A percentile compares a stretch with the other conserved stretches of the same genome.
Evolutionary conservation across 176 grass and related monocot species (phyloP).

Genomic region (Aegilops tauschii): DNA sequence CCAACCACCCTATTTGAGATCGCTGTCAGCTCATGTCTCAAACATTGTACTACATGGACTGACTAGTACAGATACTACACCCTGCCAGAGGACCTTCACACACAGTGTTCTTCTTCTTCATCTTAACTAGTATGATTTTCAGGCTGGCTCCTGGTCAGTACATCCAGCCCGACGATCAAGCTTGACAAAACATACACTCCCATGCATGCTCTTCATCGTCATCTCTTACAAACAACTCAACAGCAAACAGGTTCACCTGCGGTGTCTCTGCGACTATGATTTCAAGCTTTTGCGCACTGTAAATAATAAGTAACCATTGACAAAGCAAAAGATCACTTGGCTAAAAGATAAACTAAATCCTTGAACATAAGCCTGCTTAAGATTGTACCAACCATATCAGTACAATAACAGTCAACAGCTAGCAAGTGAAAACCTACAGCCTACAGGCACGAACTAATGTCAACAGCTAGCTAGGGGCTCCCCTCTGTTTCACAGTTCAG

Average conservation of each 20-base stretch:
- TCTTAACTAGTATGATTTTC: too few relatives aligned
- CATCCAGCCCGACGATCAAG: background rate
- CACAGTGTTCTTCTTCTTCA: too few relatives aligned
- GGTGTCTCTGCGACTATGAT: background rate
- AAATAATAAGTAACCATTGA: background rate
- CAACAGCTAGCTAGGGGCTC: background rate
- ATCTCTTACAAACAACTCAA: background rate
- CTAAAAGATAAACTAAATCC: background rate
- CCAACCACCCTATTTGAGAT: background rate
- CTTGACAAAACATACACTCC: background rate
- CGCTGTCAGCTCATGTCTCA: background rate
- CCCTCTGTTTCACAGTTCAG: background rate
- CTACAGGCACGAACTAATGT: background rate
- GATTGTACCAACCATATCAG: background rate
- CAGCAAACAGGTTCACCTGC: background rate
- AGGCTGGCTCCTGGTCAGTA: too few relatives aligned
- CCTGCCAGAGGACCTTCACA: too few relatives aligned
- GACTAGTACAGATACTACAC: background rate
- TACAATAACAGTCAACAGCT: background rate
- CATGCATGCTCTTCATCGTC: background rate
- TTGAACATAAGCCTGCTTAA: background rate
- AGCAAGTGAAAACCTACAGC: background rate
- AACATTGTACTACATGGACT: background rate
- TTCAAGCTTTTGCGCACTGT: background rate
- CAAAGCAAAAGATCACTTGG: background rate